A percentile compares a stretch with the other conserved stretches of the same genome.
These are phyloP conservation scores for Pezicula rhizophila DNA, from an alignment of 2,329 filamentous ascomycete genomes.

Conservation along the genomic window DNA sequence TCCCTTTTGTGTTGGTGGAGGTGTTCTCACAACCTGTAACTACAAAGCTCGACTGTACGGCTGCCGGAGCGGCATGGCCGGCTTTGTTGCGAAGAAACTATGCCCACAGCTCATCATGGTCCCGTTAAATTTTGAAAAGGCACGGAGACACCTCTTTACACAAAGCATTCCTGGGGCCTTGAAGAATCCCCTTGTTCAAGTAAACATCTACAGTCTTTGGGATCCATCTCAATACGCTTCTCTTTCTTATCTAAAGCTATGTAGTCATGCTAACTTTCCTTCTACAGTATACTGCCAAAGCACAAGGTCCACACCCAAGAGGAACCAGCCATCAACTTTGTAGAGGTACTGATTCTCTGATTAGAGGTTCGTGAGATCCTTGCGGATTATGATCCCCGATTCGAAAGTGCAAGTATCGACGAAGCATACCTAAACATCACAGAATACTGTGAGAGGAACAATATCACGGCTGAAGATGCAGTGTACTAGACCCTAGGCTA, in stretches of 20 bases:
- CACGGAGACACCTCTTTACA: too few relatives aligned
- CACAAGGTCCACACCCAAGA: slow-evolving; percentile 36
- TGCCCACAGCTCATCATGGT: slow-evolving; percentile 81
- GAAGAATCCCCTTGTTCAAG: too few relatives aligned
- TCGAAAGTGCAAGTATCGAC: slow-evolving; percentile 91
- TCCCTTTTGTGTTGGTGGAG: slow-evolving; percentile 81
- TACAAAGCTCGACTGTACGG: slow-evolving; percentile 88
- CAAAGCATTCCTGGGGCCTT: too few relatives aligned
- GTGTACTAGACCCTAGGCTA: slow-evolving; percentile 35
- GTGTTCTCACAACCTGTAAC: slow-evolving; percentile 66
- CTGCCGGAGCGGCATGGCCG: slow-evolving; percentile 90
- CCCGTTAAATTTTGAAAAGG: slow-evolving; percentile 78
- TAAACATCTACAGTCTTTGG: too few relatives aligned
- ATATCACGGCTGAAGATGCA: slow-evolving; percentile 63
- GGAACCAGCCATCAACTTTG: too few relatives aligned
- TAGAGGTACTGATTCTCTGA: too few relatives aligned
- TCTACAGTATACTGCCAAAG: slow-evolving; percentile 69
- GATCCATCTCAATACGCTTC: too few relatives aligned
- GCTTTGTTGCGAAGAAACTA: slow-evolving; percentile 89
- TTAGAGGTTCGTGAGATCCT: slow-evolving; percentile 74
- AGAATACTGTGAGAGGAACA: slow-evolving; percentile 67
- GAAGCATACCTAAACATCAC: slow-evolving; percentile 97
- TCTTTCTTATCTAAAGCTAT: too few relatives aligned
- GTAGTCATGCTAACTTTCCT: too few relatives aligned
- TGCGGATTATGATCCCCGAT: slow-evolving; percentile 80